A percentile compares a stretch with the other conserved stretches of the same genome.
Evolutionary conservation across 129 eudicot genomes (phyloP).

Genomic region (Arctium lappa): DNA sequence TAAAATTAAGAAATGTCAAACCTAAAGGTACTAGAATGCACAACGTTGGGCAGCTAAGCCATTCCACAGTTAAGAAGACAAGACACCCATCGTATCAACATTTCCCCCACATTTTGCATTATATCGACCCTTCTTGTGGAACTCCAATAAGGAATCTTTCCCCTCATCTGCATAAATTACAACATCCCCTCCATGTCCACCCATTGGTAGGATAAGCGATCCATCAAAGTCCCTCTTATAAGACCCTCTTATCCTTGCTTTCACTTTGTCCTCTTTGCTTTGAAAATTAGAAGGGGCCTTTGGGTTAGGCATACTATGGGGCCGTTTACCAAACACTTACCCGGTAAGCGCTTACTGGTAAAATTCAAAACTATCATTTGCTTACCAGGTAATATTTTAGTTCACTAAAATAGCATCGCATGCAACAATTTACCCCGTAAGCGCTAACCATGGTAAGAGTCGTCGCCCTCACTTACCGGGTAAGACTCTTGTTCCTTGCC

Average conservation of each 20-base stretch:
- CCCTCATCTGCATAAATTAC: conserved; percentile 85
- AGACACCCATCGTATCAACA: conserved; percentile 87
- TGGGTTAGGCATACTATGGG: conserved; percentile 46
- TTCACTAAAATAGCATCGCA: too few relatives aligned
- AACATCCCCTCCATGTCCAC: conserved; percentile 96
- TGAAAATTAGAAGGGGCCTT: conserved; percentile 48
- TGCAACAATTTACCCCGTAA: too few relatives aligned
- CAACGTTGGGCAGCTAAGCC: conserved; percentile 68
- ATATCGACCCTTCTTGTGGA: conserved; percentile 57
- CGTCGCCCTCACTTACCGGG: too few relatives aligned
- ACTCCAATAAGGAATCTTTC: conserved; percentile 75
- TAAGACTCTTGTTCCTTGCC: too few relatives aligned
- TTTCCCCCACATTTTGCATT: conserved; percentile 96
- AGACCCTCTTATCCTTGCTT: conserved; percentile 50
- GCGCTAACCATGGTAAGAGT: too few relatives aligned
- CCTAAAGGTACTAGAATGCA: conserved; percentile 96
- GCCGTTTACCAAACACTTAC: too few relatives aligned
- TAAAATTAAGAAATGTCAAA: conserved; percentile 20
- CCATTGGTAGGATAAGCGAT: conserved; percentile 82
- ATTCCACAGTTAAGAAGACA: conserved; percentile 53
- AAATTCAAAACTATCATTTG: too few relatives aligned
- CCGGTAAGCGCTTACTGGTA: too few relatives aligned
- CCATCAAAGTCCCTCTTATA: conserved; percentile 91
- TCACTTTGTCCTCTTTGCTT: conserved; percentile 51
- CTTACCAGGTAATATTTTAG: too few relatives aligned